Evolutionary conservation across 495 filamentous ascomycete species (phyloP).

Genomic region (Hypoxylon lenormandii): DNA sequence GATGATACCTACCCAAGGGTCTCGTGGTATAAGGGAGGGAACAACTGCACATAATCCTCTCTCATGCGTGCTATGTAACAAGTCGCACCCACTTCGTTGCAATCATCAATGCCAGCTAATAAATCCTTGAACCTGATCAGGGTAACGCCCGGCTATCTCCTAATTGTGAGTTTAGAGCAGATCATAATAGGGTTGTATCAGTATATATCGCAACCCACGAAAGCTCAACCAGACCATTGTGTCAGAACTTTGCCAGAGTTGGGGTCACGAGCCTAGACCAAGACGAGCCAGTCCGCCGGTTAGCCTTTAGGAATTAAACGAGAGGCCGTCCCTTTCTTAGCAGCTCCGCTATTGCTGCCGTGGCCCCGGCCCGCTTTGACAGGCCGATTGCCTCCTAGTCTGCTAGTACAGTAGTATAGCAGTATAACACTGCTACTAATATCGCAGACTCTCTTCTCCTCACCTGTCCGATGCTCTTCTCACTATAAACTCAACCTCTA

Average conservation of each 20-base stretch:
- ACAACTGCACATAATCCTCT: slow-evolving; percentile 8
- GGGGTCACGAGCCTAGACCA: slow-evolving; percentile 31
- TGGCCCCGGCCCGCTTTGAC: slow-evolving; percentile 27
- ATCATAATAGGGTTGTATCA: slow-evolving; percentile 37
- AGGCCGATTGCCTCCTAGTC: too few species aligned
- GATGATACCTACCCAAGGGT: slow-evolving; percentile 11
- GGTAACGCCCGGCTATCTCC: slow-evolving; percentile 37
- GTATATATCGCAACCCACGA: slow-evolving; percentile 26
- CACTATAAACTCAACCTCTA: slow-evolving; percentile 23
- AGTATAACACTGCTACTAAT: slow-evolving; percentile 6
- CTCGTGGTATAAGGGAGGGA: slow-evolving; percentile 23
- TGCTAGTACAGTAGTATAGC: slow-evolving; percentile 9
- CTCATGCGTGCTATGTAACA: slow-evolving; percentile 10
- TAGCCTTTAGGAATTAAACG: slow-evolving; percentile 12
- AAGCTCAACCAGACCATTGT: slow-evolving; percentile 7
- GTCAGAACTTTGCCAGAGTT: slow-evolving; percentile 8
- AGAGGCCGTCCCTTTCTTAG: slow-evolving; percentile 12
- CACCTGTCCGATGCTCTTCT: not conserved
- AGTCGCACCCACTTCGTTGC: slow-evolving; percentile 17
- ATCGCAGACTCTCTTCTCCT: not conserved
- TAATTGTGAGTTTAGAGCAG: slow-evolving; percentile 20
- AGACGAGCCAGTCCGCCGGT: not conserved
- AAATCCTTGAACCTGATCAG: slow-evolving; percentile 30
- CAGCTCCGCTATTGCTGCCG: slow-evolving; percentile 21
- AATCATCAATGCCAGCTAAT: slow-evolving; percentile 23